Evolutionary conservation across 495 filamentous ascomycete genomes (phyloP).

Genomic region (Entonaema liquescens): DNA sequence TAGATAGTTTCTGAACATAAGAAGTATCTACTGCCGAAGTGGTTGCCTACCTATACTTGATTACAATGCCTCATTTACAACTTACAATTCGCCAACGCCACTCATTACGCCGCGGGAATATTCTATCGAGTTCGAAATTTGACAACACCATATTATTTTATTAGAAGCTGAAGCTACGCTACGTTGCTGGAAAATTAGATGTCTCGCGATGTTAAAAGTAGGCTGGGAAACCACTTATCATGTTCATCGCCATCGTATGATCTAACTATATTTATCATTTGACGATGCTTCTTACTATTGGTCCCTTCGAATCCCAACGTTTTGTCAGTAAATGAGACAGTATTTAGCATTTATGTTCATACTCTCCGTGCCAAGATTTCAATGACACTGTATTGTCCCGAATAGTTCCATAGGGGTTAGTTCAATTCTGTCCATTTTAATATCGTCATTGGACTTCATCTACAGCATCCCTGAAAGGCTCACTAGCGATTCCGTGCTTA

Average conservation of each 20-base stretch:
- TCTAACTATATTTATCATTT: constrained; percentile 16
- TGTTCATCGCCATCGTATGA: constrained; percentile 35
- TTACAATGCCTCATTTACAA: neutral
- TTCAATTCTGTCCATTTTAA: constrained; percentile 15
- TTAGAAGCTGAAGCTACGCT: neutral
- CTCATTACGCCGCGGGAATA: constrained; percentile 9
- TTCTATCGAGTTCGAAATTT: constrained; percentile 18
- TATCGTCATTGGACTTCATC: constrained; percentile 31
- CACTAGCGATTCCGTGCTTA: constrained; percentile 1
- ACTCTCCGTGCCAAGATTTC: constrained; percentile 12
- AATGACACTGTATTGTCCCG: constrained; percentile 27
- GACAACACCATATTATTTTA: neutral
- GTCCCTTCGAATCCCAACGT: neutral
- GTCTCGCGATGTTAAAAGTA: neutral
- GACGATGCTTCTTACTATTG: neutral
- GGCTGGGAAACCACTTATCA: neutral
- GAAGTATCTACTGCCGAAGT: constrained; percentile 35
- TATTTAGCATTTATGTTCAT: constrained; percentile 4
- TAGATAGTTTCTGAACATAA: constrained; percentile 13
- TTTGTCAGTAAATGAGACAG: constrained; percentile 15
- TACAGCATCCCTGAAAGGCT: constrained; percentile 15
- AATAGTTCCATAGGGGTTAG: constrained; percentile 17
- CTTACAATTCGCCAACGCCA: neutral
- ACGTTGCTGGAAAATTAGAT: neutral
- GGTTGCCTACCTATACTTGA: constrained; percentile 11